Conservation (phyloP, 148 eudicot genomes). For the Rheum nobile region DNA sequence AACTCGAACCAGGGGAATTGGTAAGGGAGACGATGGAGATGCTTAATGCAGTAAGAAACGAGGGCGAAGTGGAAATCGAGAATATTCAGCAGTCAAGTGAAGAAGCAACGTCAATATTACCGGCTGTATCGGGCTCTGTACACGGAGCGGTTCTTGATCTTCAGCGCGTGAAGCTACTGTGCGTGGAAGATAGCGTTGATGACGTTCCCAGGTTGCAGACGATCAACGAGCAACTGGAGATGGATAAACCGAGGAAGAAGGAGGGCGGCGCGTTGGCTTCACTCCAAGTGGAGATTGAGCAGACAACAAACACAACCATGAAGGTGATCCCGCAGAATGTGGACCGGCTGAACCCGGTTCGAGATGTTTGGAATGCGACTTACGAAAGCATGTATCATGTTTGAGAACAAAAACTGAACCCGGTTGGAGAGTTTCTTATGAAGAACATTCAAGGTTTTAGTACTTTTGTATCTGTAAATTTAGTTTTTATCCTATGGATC, state of each 20-base stretch:
- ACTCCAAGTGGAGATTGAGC: conserved; percentile 2
- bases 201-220: not conserved
- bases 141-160: not conserved
- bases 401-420: too few relatives aligned
- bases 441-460: too few relatives aligned
- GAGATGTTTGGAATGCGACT: not conserved
- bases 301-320: conserved; percentile 1
- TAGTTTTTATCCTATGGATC: too few relatives aligned
- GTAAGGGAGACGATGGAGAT: not conserved
- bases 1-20: conserved; percentile 9
- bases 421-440: too few relatives aligned
- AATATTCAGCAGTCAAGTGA: not conserved
- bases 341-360: not conserved
- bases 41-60: not conserved
- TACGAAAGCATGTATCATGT: not conserved
- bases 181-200: not conserved
- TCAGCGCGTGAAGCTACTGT: not conserved
- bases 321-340: conserved; percentile 11
- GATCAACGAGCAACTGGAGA: not conserved
- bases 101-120: not conserved
- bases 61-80: not conserved
- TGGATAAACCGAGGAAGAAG: conserved; percentile 5
- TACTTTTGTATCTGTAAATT: too few relatives aligned
- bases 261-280: not conserved
- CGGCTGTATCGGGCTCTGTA: not conserved